Conservation (phyloP, 1,284 basidiomycete species). For the Trichosporon sp. region DNA sequence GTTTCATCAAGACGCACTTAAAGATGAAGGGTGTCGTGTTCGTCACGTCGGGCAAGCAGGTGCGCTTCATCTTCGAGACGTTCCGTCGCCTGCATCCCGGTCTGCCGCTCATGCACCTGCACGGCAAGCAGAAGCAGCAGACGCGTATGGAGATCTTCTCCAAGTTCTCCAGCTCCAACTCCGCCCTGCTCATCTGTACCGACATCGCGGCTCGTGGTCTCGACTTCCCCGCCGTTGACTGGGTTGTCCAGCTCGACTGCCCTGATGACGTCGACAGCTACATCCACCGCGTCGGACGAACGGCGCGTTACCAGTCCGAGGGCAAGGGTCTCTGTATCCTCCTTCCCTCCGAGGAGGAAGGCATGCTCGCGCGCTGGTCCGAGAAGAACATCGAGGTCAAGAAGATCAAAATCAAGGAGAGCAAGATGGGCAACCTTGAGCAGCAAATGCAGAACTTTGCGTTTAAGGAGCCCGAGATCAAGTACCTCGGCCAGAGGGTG, state of each 20-base stretch:
- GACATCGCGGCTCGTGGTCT: constrained; percentile 96
- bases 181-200: constrained; percentile 88
- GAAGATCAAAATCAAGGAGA: constrained; percentile 86
- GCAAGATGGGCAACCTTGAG: constrained; percentile 79
- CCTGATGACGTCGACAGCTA: constrained; percentile 99
- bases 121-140: constrained; percentile 96
- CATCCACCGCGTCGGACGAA: constrained; percentile 94
- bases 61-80: constrained; percentile 93
- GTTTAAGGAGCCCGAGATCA: constrained; percentile 95
- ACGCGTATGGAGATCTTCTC: constrained; percentile 80
- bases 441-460: constrained; percentile 90
- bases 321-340: constrained; percentile 85
- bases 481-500: constrained; percentile 91
- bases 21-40: constrained; percentile 93
- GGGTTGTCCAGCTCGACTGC: constrained; percentile 97
- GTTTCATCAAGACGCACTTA: constrained; percentile 92
- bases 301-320: constrained; percentile 87
- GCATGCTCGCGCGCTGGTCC: constrained; percentile 73
- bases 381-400: constrained; percentile 75
- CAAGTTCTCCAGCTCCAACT: constrained; percentile 75
- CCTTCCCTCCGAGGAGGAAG: constrained; percentile 87
- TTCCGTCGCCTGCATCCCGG: constrained; percentile 96
- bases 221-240: constrained; percentile 95
- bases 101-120: constrained; percentile 82
- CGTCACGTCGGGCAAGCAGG: constrained; percentile 86